These are phyloP conservation scores for Sporisorium scitamineum DNA, from an alignment of 1,284 basidiomycete genomes.

Conservation along the genomic window DNA sequence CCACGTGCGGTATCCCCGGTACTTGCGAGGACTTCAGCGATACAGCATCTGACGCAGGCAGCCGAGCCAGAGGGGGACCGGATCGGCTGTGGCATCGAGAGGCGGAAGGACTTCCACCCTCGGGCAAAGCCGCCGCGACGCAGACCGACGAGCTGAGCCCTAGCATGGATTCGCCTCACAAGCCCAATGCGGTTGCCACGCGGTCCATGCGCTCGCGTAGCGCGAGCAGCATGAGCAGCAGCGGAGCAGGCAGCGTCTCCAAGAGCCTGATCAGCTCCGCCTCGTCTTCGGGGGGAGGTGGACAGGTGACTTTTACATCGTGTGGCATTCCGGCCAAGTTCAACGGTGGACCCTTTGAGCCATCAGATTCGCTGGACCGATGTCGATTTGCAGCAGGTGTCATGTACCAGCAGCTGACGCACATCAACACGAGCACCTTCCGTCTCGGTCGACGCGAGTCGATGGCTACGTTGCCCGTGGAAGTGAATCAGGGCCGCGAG, in stretches of 20 bases:
- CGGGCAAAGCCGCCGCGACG: slow-evolving; percentile 21
- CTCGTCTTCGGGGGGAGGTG: slow-evolving; percentile 9
- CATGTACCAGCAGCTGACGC: slow-evolving; percentile 48
- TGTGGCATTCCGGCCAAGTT: slow-evolving; percentile 45
- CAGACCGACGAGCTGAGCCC: slow-evolving; percentile 26
- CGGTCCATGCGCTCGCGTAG: slow-evolving; percentile 23
- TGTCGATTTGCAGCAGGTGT: slow-evolving; percentile 55
- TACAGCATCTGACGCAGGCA: slow-evolving; percentile 33
- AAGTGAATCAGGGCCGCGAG: slow-evolving; percentile 25
- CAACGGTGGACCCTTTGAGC: slow-evolving; percentile 58
- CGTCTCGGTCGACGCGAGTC: slow-evolving; percentile 45
- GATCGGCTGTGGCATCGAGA: slow-evolving; percentile 48
- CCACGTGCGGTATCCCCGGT: slow-evolving; percentile 59
- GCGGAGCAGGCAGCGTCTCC: slow-evolving; percentile 29
- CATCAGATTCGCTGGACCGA: slow-evolving; percentile 49
- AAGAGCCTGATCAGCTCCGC: slow-evolving; percentile 32
- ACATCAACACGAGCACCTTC: slow-evolving; percentile 48
- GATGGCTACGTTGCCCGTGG: slow-evolving; percentile 29
- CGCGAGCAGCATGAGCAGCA: slow-evolving; percentile 37
- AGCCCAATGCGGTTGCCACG: not conserved
- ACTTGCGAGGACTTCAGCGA: slow-evolving; percentile 48
- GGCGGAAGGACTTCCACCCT: slow-evolving; percentile 27
- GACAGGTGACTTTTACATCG: slow-evolving; percentile 13
- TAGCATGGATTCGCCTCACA: slow-evolving; percentile 5
- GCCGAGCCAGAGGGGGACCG: slow-evolving; percentile 15